Evolutionary conservation across 2,329 filamentous ascomycete species (phyloP).

Genomic region (Epichloe festucae): DNA sequence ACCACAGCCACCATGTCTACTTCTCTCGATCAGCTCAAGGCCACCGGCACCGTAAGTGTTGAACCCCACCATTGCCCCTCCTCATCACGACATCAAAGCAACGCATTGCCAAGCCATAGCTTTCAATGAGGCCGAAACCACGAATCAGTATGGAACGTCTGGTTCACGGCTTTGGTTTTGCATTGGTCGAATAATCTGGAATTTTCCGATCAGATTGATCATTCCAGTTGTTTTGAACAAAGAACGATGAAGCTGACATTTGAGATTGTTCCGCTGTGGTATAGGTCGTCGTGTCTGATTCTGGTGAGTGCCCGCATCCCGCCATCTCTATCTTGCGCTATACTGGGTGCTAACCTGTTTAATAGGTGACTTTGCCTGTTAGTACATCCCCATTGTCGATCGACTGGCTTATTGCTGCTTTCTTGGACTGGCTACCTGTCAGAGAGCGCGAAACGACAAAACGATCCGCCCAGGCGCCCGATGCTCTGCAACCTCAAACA

Average conservation of each 20-base stretch:
- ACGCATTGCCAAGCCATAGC: background rate
- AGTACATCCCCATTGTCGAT: constrained; percentile 24
- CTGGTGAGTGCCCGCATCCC: constrained; percentile 50
- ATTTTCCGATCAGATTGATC: background rate
- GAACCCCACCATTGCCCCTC: constrained; percentile 20
- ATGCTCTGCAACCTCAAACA: no score
- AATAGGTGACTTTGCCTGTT: constrained; percentile 64
- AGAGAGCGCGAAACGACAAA: background rate
- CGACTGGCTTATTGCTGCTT: background rate
- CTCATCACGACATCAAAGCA: constrained; percentile 2
- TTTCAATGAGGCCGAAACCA: constrained; percentile 1
- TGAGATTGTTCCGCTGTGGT: constrained; percentile 7
- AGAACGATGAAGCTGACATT: constrained; percentile 12
- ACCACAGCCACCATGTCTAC: constrained; percentile 49
- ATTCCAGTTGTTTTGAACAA: background rate
- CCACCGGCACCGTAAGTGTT: constrained; percentile 78
- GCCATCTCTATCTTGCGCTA: background rate
- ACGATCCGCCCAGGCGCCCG: background rate
- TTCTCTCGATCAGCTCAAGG: constrained; percentile 95
- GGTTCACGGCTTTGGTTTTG: background rate
- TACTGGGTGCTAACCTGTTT: constrained; percentile 16
- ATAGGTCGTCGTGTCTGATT: constrained; percentile 92
- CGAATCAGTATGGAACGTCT: background rate
- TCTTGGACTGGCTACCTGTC: background rate
- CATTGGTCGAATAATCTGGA: background rate